Conservation (phyloP, 495 filamentous ascomycete species). For the Chaetomidium leptoderma region DNA sequence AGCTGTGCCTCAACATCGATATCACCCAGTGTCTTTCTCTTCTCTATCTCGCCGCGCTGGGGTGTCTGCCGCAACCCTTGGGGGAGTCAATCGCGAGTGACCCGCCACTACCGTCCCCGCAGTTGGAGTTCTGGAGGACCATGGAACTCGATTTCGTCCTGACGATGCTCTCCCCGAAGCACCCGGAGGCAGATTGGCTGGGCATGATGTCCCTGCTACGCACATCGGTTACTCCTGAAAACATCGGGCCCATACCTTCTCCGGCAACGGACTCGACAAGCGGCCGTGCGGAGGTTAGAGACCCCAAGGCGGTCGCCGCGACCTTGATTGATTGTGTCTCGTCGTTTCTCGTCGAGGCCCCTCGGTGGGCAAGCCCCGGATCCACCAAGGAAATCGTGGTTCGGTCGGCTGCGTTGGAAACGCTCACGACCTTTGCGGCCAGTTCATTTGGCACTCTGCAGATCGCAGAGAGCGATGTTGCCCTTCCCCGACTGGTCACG, state of each 20-base stretch:
- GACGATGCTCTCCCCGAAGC: conserved; percentile 42
- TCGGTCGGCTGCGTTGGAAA: conserved; percentile 33
- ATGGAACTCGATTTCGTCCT: conserved; percentile 48
- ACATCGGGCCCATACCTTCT: conserved; percentile 42
- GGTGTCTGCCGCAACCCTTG: conserved; percentile 27
- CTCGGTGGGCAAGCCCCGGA: conserved; percentile 35
- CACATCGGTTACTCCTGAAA: conserved; percentile 41
- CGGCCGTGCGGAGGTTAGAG: conserved; percentile 16
- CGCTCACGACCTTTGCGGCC: conserved; percentile 36
- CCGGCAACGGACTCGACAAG: conserved; percentile 11
- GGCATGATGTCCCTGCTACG: conserved; percentile 38
- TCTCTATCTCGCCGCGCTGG: conserved; percentile 39
- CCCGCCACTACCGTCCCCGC: conserved; percentile 24
- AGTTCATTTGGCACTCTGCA: conserved; percentile 39
- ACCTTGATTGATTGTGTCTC: conserved; percentile 42
- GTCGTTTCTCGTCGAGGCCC: conserved; percentile 36
- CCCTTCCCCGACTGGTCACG: conserved; percentile 40
- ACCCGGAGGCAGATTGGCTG: conserved; percentile 42
- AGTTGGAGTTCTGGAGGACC: conserved; percentile 40
- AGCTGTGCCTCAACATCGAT: conserved; percentile 32
- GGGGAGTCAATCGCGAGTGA: conserved; percentile 7
- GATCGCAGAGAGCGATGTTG: conserved; percentile 36
- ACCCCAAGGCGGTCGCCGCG: conserved; percentile 31
- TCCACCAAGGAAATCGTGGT: conserved; percentile 29
- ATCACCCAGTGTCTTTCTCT: conserved; percentile 39